Evolutionary conservation across 768 basidiomycete species (phyloP).

Genomic region (Mycena albidolilacea): DNA sequence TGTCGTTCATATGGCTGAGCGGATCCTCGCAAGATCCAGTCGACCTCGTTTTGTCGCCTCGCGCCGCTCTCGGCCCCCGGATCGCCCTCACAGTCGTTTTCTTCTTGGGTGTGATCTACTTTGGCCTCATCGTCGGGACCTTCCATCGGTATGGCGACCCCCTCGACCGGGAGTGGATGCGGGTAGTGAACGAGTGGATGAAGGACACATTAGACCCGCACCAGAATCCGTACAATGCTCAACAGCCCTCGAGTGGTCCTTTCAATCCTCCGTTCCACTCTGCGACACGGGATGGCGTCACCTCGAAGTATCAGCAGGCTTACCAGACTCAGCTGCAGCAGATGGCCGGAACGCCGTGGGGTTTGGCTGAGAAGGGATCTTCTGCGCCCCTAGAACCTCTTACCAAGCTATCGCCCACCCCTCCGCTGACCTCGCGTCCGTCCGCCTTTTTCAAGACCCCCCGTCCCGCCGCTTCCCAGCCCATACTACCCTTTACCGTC

Average conservation of each 20-base stretch:
- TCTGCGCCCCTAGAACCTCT: neutral
- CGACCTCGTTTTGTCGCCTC: constrained; percentile 65
- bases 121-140: constrained; percentile 64
- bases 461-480: neutral
- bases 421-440: constrained; percentile 18
- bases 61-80: constrained; percentile 54
- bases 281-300: neutral
- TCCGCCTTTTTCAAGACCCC: constrained; percentile 21
- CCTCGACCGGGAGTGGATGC: constrained; percentile 17
- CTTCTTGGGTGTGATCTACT: constrained; percentile 66
- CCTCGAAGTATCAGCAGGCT: neutral
- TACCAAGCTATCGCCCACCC: neutral
- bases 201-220: neutral
- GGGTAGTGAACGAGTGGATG: constrained; percentile 34
- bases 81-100: constrained; percentile 55
- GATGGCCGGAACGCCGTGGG: neutral
- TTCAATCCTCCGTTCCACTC: no score
- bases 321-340: neutral
- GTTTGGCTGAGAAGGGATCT: neutral
- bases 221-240: neutral
- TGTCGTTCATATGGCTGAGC: constrained; percentile 75
- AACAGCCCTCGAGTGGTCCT: no score
- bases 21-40: constrained; percentile 60
- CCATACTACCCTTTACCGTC: neutral
- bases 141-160: constrained; percentile 63